Base-by-base conservation (phyloP, 768 basidiomycete genomes). In the Mycena vulgaris region DNA sequence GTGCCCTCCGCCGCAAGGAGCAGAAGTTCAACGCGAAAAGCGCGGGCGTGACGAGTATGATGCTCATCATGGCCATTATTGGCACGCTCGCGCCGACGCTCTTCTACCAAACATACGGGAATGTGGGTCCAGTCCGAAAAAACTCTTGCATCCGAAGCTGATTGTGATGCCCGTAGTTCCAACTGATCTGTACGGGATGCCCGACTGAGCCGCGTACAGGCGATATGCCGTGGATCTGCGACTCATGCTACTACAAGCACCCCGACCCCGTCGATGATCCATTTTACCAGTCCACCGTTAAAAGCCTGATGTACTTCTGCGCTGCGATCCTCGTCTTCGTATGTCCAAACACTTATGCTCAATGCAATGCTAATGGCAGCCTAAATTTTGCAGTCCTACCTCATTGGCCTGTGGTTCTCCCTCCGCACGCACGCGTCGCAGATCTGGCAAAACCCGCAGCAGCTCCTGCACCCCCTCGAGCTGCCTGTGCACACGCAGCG, bases 11-110 rank as follows among this genome's bases (percentile, higher is more conserved):
- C 76, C 86, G 93, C 78, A 99, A 99, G 83, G 98, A 99, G 80
- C 95, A 97, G 79, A 95, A 91, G 74, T 99, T 99, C 86, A 99
- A 99, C 76, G 98, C 98, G n/a, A 98, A 95, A 85, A 96, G 94
- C 76, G 98, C 98, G 8, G 95, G 98, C 40, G 98, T 99, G 19
- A 99, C 98, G 0, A 98, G 96, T 79, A 98, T 98, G 85, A 97
- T 99, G 95, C 81, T 99, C 79, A 99, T 99, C 82, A 99, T 99
- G 97, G 98, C 98, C 16, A 95, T 99, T 79, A 97, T 99, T 70
- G 98, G 98, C 16, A 95, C 95, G 2, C 84, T 99, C 66, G 90
- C 96, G 0, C 98, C 98, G 3, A 99, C 98, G 0, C 79, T 99
- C 77, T 99, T 99, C 80, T 99, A 99, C 82, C 97, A 99, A 80